A percentile compares a stretch with the other conserved stretches of the same genome.
Conservation (phyloP, 352 stramenopile species). For the Phytophthora niederhauseri region DNA sequence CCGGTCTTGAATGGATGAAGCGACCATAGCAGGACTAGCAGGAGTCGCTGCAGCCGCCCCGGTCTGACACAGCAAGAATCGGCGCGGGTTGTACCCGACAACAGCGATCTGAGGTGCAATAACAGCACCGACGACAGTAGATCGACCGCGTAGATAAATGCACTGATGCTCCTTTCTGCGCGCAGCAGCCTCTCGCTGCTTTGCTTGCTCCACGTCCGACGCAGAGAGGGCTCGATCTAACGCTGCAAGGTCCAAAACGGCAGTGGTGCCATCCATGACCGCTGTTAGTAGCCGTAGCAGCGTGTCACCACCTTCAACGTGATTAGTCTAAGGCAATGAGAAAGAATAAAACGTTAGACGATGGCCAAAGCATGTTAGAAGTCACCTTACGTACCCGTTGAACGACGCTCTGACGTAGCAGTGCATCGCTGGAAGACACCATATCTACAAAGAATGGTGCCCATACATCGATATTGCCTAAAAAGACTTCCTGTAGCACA, state of each 20-base stretch:
- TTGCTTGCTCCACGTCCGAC: constrained; percentile 38
- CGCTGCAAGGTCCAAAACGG: constrained; percentile 48
- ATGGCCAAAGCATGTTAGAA: constrained; percentile 1
- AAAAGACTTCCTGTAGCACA: constrained; percentile 68
- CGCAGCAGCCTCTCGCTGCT: constrained; percentile 43
- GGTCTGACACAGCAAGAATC: constrained; percentile 21
- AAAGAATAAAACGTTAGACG: background rate
- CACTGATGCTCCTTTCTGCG: constrained; percentile 60
- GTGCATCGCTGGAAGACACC: constrained; percentile 51
- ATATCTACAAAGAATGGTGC: constrained; percentile 70
- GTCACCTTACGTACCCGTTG: constrained; percentile 35
- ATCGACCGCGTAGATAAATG: constrained; percentile 55
- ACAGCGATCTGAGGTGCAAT: constrained; percentile 51
- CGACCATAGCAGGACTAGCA: background rate
- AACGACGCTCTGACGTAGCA: constrained; percentile 59
- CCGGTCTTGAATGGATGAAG: constrained; percentile 12
- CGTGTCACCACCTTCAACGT: constrained; percentile 54
- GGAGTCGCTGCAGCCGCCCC: background rate
- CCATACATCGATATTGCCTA: constrained; percentile 66
- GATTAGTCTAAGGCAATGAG: constrained; percentile 47
- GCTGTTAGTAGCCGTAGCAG: constrained; percentile 56
- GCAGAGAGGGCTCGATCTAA: constrained; percentile 51
- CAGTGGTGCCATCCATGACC: constrained; percentile 47
- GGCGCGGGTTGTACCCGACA: constrained; percentile 48
- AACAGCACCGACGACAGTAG: constrained; percentile 53